These are phyloP conservation scores for Helianthus tuberosus DNA, from an alignment of 129 eudicot genomes.

Conservation along the genomic window DNA sequence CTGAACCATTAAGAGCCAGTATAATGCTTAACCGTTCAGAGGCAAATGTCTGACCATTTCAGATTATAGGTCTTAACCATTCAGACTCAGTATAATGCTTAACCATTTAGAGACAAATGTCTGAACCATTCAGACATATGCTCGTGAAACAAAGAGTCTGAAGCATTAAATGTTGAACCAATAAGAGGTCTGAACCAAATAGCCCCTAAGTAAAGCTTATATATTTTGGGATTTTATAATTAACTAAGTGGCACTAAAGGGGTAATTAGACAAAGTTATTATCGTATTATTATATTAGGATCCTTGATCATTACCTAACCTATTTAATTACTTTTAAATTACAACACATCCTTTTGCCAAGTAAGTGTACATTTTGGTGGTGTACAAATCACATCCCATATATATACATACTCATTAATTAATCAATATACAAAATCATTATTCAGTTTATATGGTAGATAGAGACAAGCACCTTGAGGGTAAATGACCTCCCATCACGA, in stretches of 20 bases:
- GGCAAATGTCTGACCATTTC: too few species aligned
- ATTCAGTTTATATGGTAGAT: conserved; percentile 8
- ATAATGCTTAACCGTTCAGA: too few species aligned
- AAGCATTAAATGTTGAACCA: too few species aligned
- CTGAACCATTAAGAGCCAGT: too few species aligned
- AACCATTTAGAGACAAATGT: too few species aligned
- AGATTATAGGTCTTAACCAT: too few species aligned
- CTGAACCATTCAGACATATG: too few species aligned
- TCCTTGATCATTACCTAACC: conserved; percentile 1
- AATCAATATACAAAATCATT: background rate
- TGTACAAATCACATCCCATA: too few species aligned
- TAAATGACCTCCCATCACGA: conserved; percentile 92
- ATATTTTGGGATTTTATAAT: background rate
- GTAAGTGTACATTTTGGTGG: background rate
- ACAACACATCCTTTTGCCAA: background rate
- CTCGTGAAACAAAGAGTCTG: too few species aligned
- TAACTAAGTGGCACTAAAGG: background rate
- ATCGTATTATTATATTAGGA: background rate
- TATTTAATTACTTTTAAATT: background rate
- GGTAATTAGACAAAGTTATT: background rate
- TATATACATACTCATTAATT: too few species aligned
- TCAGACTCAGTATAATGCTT: too few species aligned
- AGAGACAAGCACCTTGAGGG: conserved; percentile 75
- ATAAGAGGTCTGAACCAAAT: too few species aligned
- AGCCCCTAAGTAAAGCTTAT: conserved; percentile 9